phyloP scores from a whole-genome alignment of 805 yeast genomes.

The Wickerhamiella qilinensis region DNA sequence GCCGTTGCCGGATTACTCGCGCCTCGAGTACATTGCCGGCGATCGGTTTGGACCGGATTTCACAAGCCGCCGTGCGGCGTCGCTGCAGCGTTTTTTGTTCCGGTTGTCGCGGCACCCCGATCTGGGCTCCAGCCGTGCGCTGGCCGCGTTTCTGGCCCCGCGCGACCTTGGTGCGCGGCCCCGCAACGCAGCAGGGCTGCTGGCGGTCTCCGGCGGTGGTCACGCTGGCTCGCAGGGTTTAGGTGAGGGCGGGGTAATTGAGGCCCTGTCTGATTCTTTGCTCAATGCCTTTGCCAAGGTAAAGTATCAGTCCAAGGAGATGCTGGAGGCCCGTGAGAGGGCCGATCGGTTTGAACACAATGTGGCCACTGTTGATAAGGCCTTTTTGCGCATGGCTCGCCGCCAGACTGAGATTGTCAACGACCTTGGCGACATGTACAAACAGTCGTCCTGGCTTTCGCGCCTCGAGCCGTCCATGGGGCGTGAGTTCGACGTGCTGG shows the following conservation, averaged over 20 bases:
- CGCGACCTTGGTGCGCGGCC: slow-evolving; percentile 3
- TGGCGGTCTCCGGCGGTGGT: neutral
- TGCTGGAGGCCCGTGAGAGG: slow-evolving; percentile 66
- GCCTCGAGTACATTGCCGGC: slow-evolving; percentile 84
- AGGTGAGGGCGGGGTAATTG: slow-evolving; percentile 40
- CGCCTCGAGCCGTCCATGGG: slow-evolving; percentile 32
- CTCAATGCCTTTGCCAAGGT: slow-evolving; percentile 87
- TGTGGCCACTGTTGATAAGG: slow-evolving; percentile 58
- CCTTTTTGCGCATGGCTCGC: slow-evolving; percentile 55
- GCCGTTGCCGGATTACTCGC: slow-evolving; percentile 84
- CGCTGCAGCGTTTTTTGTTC: slow-evolving; percentile 58
- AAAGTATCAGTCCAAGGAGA: slow-evolving; percentile 48
- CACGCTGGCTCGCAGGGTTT: slow-evolving; percentile 23
- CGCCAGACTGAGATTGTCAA: slow-evolving; percentile 56
- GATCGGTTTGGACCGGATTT: slow-evolving; percentile 79
- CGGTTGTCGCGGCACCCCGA: slow-evolving; percentile 62
- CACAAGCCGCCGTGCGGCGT: slow-evolving; percentile 65
- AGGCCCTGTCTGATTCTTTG: slow-evolving; percentile 75
- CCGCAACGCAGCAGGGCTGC: neutral
- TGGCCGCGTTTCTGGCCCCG: slow-evolving; percentile 56
- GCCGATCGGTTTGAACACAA: slow-evolving; percentile 77
- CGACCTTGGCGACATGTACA: slow-evolving; percentile 57
- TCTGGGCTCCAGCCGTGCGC: slow-evolving; percentile 51
- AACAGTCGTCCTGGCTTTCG: slow-evolving; percentile 54
- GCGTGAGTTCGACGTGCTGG: slow-evolving; percentile 28